Percentiles rank a stretch among this genome's conserved stretches.
Evolutionary conservation across 2,329 filamentous ascomycete genomes (phyloP).

Genomic region (Verticillium isaacii): DNA sequence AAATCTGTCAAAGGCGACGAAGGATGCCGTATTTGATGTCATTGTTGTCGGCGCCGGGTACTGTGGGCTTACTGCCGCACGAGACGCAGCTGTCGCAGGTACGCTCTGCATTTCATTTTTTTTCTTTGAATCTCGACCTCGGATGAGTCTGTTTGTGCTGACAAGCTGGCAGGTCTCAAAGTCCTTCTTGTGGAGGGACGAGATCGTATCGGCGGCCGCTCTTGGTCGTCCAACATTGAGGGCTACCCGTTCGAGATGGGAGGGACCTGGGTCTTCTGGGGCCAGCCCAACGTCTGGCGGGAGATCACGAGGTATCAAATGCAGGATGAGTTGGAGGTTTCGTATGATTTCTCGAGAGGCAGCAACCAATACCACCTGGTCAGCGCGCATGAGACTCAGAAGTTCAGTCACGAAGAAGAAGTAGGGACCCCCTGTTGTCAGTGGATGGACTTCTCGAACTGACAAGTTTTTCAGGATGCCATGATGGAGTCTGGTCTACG

Average conservation of each 20-base stretch:
- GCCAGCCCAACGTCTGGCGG: slow-evolving; percentile 35
- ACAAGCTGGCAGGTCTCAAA: slow-evolving; percentile 21
- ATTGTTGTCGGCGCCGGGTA: slow-evolving; percentile 26
- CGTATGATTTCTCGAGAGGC: slow-evolving; percentile 33
- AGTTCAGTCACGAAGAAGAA: slow-evolving; percentile 37
- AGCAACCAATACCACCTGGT: slow-evolving; percentile 36
- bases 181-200: slow-evolving; percentile 41
- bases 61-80: slow-evolving; percentile 21
- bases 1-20: slow-evolving; percentile 10
- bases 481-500: slow-evolving; percentile 26
- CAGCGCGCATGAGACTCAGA: slow-evolving; percentile 19
- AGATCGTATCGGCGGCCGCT: slow-evolving; percentile 42
- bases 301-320: slow-evolving; percentile 42
- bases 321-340: slow-evolving; percentile 30
- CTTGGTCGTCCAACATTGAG: slow-evolving; percentile 37
- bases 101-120: slow-evolving; percentile 2
- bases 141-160: neutral
- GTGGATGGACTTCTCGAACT: neutral
- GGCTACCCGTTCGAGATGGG: slow-evolving; percentile 43
- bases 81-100: slow-evolving; percentile 22
- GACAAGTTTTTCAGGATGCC: slow-evolving; percentile 14
- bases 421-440: slow-evolving; percentile 12
- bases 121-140: neutral
- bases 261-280: slow-evolving; percentile 44
- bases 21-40: slow-evolving; percentile 17